Evolutionary conservation across 1,139 yeast species (phyloP).

Genomic region (Geotrichum australiense): DNA sequence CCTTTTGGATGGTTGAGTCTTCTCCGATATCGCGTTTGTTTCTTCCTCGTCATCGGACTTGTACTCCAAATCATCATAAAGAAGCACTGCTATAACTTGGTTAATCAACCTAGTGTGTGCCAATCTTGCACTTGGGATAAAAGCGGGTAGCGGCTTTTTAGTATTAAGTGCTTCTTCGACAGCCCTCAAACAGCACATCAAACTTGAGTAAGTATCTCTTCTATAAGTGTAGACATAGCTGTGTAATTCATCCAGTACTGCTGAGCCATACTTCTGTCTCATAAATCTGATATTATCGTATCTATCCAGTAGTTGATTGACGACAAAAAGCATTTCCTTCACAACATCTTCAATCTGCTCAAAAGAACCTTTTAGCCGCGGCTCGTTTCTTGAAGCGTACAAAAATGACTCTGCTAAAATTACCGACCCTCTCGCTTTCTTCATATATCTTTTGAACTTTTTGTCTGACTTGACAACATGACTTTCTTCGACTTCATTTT

Average conservation of each 20-base stretch:
- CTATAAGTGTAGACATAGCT: constrained; percentile 39
- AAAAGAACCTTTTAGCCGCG: constrained; percentile 43
- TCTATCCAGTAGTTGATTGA: constrained; percentile 44
- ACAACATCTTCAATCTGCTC: constrained; percentile 37
- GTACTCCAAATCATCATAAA: constrained; percentile 14
- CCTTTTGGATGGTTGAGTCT: constrained; percentile 1
- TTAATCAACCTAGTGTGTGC: constrained; percentile 42
- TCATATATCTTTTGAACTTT: constrained; percentile 30
- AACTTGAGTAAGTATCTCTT: constrained; percentile 40
- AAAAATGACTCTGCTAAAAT: constrained; percentile 38
- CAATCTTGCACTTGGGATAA: constrained; percentile 43
- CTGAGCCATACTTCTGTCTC: constrained; percentile 42
- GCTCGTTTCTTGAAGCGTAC: constrained; percentile 40
- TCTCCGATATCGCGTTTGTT: background rate
- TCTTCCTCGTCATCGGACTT: constrained; percentile 13
- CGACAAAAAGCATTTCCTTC: constrained; percentile 40
- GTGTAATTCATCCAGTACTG: constrained; percentile 41
- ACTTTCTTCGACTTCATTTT: constrained; percentile 28
- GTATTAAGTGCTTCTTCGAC: constrained; percentile 40
- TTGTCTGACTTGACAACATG: constrained; percentile 28
- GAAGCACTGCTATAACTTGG: constrained; percentile 36
- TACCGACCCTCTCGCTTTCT: constrained; percentile 37
- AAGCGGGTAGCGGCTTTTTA: constrained; percentile 45
- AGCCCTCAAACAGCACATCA: constrained; percentile 36
- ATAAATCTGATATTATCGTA: constrained; percentile 42